Conservation (phyloP, 257 asterid genomes). For the Fraxinus quadrangulata region DNA sequence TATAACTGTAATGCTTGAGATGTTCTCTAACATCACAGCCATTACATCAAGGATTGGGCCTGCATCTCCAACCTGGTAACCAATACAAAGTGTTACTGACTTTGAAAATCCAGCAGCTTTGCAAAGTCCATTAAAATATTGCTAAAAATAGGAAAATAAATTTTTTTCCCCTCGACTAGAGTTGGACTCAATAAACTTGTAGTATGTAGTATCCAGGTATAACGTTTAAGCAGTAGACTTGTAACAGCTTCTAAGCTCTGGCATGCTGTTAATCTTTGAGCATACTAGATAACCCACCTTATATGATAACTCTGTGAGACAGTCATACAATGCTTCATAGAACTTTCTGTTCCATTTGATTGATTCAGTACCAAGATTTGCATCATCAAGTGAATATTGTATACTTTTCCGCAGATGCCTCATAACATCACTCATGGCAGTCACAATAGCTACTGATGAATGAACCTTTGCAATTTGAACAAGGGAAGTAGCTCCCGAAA, state of each 20-base stretch:
- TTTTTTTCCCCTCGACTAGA: neutral
- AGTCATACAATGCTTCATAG: conserved; percentile 79
- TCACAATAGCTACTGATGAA: conserved; percentile 76
- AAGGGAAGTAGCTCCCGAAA: conserved; percentile 71
- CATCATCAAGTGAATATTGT: conserved; percentile 77
- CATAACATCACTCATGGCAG: conserved; percentile 86
- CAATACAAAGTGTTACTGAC: conserved; percentile 25
- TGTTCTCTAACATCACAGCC: conserved; percentile 88
- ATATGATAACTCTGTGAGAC: conserved; percentile 72
- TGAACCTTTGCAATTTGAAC: conserved; percentile 66
- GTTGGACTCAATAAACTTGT: neutral
- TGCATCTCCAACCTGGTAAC: conserved; percentile 85
- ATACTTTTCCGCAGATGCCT: conserved; percentile 94
- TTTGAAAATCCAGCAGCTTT: neutral
- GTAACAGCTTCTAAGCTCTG: neutral
- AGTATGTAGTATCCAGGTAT: neutral
- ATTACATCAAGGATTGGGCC: conserved; percentile 84
- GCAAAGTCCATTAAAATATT: neutral
- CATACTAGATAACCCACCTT: conserved; percentile 49
- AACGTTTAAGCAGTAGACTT: neutral
- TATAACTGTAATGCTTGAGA: conserved; percentile 71
- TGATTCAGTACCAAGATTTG: conserved; percentile 67
- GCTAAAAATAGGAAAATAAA: neutral
- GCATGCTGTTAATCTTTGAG: neutral
- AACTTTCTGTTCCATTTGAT: conserved; percentile 74